These are phyloP conservation scores for Quercus glauca DNA, from an alignment of 306 rosid species.

Conservation along the genomic window DNA sequence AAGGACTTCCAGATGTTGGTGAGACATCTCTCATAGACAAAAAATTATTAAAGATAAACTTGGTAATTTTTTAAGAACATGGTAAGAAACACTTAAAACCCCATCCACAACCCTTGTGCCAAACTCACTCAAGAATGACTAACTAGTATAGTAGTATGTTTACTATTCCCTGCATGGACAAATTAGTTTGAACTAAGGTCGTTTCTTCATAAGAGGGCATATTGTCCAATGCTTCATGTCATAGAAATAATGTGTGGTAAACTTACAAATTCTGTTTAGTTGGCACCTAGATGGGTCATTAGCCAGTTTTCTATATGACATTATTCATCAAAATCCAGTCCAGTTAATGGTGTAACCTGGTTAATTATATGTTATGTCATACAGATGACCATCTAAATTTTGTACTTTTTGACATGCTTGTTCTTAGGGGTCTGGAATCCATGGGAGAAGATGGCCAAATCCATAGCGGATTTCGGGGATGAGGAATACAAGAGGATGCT, in stretches of 20 bases:
- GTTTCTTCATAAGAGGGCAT: not conserved
- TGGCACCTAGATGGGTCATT: too few species aligned
- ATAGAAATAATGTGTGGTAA: not conserved
- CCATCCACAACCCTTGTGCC: too few species aligned
- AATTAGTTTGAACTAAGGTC: not conserved
- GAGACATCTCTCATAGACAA: slow-evolving; percentile 10
- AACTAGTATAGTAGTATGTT: too few species aligned
- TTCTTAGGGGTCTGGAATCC: slow-evolving; percentile 91
- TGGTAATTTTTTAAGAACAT: not conserved
- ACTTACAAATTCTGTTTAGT: too few species aligned
- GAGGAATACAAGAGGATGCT: slow-evolving; percentile 89
- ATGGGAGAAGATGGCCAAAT: slow-evolving; percentile 72
- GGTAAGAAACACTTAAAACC: not conserved
- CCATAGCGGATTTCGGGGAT: slow-evolving; percentile 69
- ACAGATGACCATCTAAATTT: not conserved
- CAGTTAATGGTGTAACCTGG: not conserved
- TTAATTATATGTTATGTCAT: not conserved
- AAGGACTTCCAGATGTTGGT: slow-evolving; percentile 90
- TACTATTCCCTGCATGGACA: not conserved
- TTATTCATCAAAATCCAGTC: not conserved
- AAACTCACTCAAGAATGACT: not conserved
- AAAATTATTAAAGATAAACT: not conserved
- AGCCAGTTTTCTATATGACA: too few species aligned
- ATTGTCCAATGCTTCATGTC: not conserved
- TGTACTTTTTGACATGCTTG: not conserved